Conservation (phyloP, 306 rosid genomes). For the Prunus fruticosa region DNA sequence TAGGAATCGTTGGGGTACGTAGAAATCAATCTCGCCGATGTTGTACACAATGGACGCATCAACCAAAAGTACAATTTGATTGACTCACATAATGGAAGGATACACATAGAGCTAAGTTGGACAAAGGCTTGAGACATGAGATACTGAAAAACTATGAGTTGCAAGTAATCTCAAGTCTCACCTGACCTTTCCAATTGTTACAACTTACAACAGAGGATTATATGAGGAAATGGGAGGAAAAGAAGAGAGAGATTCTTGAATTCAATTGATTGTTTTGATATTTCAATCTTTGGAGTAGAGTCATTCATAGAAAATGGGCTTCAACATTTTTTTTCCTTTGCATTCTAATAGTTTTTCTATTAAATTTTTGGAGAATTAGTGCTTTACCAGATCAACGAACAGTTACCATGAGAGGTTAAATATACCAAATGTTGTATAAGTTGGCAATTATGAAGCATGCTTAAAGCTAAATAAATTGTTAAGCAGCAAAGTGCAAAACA, state of each 20-base stretch:
- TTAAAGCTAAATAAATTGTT: neutral
- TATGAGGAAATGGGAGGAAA: neutral
- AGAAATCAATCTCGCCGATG: conserved; percentile 74
- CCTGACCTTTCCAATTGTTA: neutral
- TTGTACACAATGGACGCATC: conserved; percentile 70
- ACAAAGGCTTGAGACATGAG: conserved; percentile 38
- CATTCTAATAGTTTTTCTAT: neutral
- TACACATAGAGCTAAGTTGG: conserved; percentile 80
- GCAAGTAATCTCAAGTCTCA: neutral
- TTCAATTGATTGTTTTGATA: neutral
- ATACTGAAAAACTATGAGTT: neutral
- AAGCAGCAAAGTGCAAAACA: neutral
- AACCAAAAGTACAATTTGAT: conserved; percentile 72
- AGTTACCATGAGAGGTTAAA: too few relatives aligned
- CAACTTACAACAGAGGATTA: neutral
- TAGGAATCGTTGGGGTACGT: conserved; percentile 81
- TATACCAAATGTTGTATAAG: neutral
- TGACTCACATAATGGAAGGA: conserved; percentile 67
- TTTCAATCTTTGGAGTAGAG: neutral
- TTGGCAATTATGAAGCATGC: neutral
- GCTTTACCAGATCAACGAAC: too few relatives aligned
- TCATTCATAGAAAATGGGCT: neutral
- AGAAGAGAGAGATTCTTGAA: neutral
- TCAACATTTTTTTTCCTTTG: neutral
- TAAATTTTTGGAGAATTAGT: neutral